phyloP scores from a whole-genome alignment of 139 green algal species.

The Eudorina sp. region DNA sequence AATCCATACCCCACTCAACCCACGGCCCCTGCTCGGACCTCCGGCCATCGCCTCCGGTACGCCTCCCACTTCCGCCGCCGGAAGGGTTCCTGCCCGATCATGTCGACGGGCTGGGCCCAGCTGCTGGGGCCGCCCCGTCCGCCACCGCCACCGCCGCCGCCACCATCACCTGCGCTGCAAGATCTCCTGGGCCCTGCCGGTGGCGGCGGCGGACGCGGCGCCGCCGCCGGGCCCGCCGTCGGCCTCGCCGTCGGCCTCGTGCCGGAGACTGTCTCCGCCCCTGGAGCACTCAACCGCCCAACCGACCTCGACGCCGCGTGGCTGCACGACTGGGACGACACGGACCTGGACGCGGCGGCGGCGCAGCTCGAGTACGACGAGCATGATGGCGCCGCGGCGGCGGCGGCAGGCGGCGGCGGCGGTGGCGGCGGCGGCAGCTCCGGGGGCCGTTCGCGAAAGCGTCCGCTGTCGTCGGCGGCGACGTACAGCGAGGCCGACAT shows the following conservation, averaged over 20 bases:
- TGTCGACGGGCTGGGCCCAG: not conserved
- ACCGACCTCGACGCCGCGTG: not conserved
- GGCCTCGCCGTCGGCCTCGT: not conserved
- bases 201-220: not conserved
- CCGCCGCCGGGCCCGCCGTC: not conserved
- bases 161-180: too few relatives aligned
- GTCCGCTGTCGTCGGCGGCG: slow-evolving; percentile 20
- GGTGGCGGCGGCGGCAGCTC: not conserved
- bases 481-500: slow-evolving; percentile 18
- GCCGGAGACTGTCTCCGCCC: slow-evolving; percentile 7
- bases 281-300: not conserved
- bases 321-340: not conserved
- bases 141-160: not conserved
- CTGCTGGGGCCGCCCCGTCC: not conserved
- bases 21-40: too few relatives aligned
- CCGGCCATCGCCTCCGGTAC: not conserved
- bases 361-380: not conserved
- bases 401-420: not conserved
- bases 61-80: not conserved
- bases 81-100: not conserved
- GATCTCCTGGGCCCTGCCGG: not conserved
- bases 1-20: too few relatives aligned
- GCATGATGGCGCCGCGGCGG: not conserved
- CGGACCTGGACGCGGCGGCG: not conserved
- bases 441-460: not conserved